Conservation (phyloP, 2,329 filamentous ascomycete species). For the Thielaviopsis punctulata region DNA sequence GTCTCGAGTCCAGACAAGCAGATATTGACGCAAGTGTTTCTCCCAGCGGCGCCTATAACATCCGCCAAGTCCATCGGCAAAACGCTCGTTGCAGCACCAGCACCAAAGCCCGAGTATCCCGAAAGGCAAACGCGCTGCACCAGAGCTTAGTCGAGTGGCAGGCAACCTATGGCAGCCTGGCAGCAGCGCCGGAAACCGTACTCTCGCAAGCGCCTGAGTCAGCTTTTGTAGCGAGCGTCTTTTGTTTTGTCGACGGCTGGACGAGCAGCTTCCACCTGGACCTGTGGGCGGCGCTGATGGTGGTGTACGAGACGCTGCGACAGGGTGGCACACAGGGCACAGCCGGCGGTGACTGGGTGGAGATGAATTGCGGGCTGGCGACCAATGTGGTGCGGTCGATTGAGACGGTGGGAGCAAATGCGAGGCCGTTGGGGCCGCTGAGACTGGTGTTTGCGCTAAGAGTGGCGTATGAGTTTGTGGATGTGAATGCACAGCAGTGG, state of each 20-base stretch:
- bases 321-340: constrained; percentile 17
- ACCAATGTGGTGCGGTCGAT: constrained; percentile 21
- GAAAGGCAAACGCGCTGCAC: constrained; percentile 17
- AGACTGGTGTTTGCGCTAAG: constrained; percentile 22
- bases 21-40: neutral
- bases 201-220: constrained; percentile 17
- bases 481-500: constrained; percentile 20
- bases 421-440: constrained; percentile 23
- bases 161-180: constrained; percentile 12
- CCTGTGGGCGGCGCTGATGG: constrained; percentile 24
- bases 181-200: constrained; percentile 16
- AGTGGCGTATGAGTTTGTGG: constrained; percentile 24
- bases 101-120: constrained; percentile 15
- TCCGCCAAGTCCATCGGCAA: constrained; percentile 19
- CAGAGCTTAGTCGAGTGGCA: constrained; percentile 20
- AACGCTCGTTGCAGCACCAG: constrained; percentile 18
- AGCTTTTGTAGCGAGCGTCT: constrained; percentile 20
- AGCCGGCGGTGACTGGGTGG: neutral
- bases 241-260: constrained; percentile 20
- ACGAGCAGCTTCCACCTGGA: constrained; percentile 21
- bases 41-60: constrained; percentile 15
- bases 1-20: too few relatives aligned
- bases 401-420: constrained; percentile 20
- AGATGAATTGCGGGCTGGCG: constrained; percentile 1
- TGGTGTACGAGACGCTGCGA: constrained; percentile 22